These are phyloP conservation scores for Primulina huaijiensis DNA, from an alignment of 257 asterid species.

Conservation along the genomic window DNA sequence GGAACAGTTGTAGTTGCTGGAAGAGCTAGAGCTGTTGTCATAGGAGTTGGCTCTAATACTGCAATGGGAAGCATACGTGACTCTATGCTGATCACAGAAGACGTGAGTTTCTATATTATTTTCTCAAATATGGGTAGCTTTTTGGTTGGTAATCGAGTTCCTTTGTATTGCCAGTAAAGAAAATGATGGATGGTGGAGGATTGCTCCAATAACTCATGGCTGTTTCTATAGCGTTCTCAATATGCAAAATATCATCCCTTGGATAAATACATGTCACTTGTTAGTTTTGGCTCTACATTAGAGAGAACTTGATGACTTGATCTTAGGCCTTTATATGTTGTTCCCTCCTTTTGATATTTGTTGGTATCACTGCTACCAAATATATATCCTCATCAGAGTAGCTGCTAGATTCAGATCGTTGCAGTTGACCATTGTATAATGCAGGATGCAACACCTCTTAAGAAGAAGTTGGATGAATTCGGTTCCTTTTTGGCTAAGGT, in stretches of 20 bases:
- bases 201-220: constrained; percentile 11
- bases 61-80: constrained; percentile 99
- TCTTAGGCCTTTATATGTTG: constrained; percentile 1
- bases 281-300: background rate
- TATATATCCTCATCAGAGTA: constrained; percentile 15
- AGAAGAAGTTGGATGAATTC: constrained; percentile 96
- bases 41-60: constrained; percentile 96
- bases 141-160: constrained; percentile 24
- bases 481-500: constrained; percentile 98
- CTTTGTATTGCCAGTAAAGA: constrained; percentile 8
- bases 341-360: constrained; percentile 10
- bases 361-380: constrained; percentile 20
- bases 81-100: constrained; percentile 94
- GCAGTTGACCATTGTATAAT: constrained; percentile 29
- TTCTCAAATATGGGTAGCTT: constrained; percentile 20
- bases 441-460: constrained; percentile 95
- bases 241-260: background rate
- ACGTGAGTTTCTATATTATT: constrained; percentile 48
- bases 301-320: constrained; percentile 7
- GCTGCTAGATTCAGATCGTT: constrained; percentile 22
- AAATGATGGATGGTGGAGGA: constrained; percentile 16
- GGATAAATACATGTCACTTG: background rate
- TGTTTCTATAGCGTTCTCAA: constrained; percentile 13
- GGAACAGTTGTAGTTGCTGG: constrained; percentile 97
- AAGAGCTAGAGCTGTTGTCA: constrained; percentile 90